These are phyloP conservation scores for Spongispora temasekensis DNA, from an alignment of 1,284 basidiomycete genomes.

Conservation along the genomic window DNA sequence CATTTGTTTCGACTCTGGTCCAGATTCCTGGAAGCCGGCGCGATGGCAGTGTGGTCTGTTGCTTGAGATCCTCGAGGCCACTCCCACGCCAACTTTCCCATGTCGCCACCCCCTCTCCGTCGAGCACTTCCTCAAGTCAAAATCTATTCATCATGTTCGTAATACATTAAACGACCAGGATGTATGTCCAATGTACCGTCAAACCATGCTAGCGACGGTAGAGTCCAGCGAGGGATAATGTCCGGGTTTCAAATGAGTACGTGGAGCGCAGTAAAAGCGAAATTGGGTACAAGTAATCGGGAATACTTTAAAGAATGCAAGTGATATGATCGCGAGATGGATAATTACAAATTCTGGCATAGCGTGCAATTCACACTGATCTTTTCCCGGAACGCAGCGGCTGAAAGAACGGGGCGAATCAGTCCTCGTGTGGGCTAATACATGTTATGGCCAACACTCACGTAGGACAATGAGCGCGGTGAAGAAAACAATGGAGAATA, in stretches of 20 bases:
- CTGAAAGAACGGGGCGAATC: conserved; percentile 36
- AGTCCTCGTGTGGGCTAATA: not conserved
- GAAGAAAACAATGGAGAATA: conserved; percentile 74
- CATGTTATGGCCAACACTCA: no score
- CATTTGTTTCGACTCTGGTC: conserved; percentile 7
- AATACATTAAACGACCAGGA: conserved; percentile 24
- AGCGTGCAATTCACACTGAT: conserved; percentile 65
- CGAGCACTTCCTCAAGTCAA: not conserved
- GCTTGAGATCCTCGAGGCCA: no score
- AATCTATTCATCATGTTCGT: conserved; percentile 25
- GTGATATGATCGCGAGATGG: conserved; percentile 29
- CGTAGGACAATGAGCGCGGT: conserved; percentile 75
- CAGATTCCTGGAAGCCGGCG: conserved; percentile 32
- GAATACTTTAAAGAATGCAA: conserved; percentile 32
- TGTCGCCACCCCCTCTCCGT: no score
- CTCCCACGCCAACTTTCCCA: no score
- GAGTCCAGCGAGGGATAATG: conserved; percentile 16
- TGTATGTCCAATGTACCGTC: conserved; percentile 15
- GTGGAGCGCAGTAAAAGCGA: conserved; percentile 6
- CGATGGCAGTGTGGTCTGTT: conserved; percentile 22
- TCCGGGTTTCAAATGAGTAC: conserved; percentile 17
- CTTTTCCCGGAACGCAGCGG: conserved; percentile 58
- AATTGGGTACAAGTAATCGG: conserved; percentile 30
- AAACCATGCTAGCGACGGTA: conserved; percentile 3
- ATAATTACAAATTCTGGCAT: conserved; percentile 64